A percentile compares a stretch with the other conserved stretches of the same genome.
Evolutionary conservation across 2,329 filamentous ascomycete species (phyloP).

Genomic region (Cladosporium sp.): DNA sequence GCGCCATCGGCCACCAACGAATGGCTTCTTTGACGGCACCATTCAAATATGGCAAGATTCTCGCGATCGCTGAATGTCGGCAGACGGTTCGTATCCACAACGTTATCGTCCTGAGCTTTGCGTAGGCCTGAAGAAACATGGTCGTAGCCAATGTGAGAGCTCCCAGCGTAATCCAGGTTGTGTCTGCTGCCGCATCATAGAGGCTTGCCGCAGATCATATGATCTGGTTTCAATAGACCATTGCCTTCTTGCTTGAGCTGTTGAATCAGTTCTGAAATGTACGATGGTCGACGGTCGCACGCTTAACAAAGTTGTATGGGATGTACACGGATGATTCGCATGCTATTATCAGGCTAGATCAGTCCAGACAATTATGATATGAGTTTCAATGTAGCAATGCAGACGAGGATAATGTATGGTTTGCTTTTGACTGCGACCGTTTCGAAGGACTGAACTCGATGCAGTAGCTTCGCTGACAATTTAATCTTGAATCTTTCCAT

Average conservation of each 20-base stretch:
- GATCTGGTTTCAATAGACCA: neutral
- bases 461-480: too few relatives aligned
- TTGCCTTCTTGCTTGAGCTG: neutral
- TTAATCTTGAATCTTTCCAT: too few relatives aligned
- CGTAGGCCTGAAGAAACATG: constrained; percentile 49
- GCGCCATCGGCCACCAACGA: constrained; percentile 31
- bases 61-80: constrained; percentile 17
- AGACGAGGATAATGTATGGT: too few relatives aligned
- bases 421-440: too few relatives aligned
- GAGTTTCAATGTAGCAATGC: too few relatives aligned
- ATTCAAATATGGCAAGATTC: constrained; percentile 19
- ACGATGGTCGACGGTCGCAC: constrained; percentile 22
- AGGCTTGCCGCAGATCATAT: neutral
- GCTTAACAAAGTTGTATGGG: constrained; percentile 41
- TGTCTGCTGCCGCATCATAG: constrained; percentile 29
- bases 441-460: too few relatives aligned
- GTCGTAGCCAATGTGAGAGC: constrained; percentile 24
- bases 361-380: too few relatives aligned
- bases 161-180: constrained; percentile 29
- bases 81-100: constrained; percentile 17
- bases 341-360: too few relatives aligned
- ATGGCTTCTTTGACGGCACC: constrained; percentile 19
- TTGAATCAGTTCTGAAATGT: neutral
- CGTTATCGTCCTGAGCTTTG: constrained; percentile 42
- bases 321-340: constrained; percentile 16